These are phyloP conservation scores for Cucumis melo DNA, from an alignment of 306 rosid genomes.

Conservation along the genomic window DNA sequence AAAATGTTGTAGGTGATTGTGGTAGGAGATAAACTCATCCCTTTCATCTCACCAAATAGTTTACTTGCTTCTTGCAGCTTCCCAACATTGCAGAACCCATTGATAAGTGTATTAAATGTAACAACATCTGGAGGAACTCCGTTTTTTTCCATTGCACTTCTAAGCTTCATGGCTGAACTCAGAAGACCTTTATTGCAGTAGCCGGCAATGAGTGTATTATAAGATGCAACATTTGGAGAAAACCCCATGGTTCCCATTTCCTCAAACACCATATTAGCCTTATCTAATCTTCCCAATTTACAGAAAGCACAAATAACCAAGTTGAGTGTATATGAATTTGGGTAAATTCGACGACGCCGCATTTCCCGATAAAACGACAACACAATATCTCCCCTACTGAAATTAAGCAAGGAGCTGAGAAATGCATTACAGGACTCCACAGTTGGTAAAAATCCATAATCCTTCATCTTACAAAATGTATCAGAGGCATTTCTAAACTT, in stretches of 20 bases:
- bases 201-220: conserved; percentile 61
- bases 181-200: conserved; percentile 53
- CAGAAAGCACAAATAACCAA: conserved; percentile 62
- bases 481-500: conserved; percentile 48
- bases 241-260: conserved; percentile 57
- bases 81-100: conserved; percentile 59
- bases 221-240: conserved; percentile 47
- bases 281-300: conserved; percentile 43
- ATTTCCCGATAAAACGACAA: conserved; percentile 40
- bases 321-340: conserved; percentile 54
- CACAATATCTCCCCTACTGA: conserved; percentile 42
- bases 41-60: conserved; percentile 59
- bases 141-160: conserved; percentile 31
- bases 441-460: conserved; percentile 54
- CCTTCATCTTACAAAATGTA: conserved; percentile 49
- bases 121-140: conserved; percentile 47
- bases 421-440: conserved; percentile 67
- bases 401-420: conserved; percentile 44
- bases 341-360: conserved; percentile 27
- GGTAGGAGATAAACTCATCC: conserved; percentile 37
- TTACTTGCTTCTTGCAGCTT: conserved; percentile 54
- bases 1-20: conserved; percentile 59
- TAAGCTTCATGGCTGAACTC: conserved; percentile 44
- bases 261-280: conserved; percentile 34
- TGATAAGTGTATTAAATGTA: conserved; percentile 55